Evolutionary conservation across 352 stramenopile genomes (phyloP).

Genomic region (Phytophthora pluvialis): DNA sequence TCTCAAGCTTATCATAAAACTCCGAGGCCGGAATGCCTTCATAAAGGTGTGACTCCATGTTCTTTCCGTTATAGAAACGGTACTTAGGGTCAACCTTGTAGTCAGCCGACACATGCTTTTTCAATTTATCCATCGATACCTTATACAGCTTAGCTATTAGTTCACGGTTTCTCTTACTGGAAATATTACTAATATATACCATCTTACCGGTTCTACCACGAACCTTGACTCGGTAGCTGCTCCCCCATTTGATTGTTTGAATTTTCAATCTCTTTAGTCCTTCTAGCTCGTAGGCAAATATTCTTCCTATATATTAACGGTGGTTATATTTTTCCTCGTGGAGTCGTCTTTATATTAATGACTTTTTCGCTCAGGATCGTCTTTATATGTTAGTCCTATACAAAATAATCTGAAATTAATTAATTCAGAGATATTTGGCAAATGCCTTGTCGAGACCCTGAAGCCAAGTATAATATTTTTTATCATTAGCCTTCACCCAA

Average conservation of each 20-base stretch:
- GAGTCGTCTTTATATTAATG: too few species aligned
- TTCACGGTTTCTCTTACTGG: not conserved
- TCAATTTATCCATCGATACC: not conserved
- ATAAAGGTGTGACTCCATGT: not conserved
- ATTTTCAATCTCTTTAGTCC: not conserved
- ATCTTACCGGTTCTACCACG: not conserved
- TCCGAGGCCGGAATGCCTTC: not conserved
- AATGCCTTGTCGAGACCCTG: too few species aligned
- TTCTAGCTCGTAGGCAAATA: not conserved
- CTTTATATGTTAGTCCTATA: too few species aligned
- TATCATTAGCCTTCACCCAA: too few species aligned
- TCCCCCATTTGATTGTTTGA: not conserved
- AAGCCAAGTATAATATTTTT: too few species aligned
- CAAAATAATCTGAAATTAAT: too few species aligned
- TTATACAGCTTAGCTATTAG: not conserved
- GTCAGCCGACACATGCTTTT: not conserved
- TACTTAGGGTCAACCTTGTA: slow-evolving; percentile 2
- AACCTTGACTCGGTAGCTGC: slow-evolving; percentile 2
- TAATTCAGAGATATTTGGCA: too few species aligned
- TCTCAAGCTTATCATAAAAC: slow-evolving; percentile 1
- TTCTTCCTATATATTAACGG: not conserved
- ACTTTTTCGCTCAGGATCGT: too few species aligned
- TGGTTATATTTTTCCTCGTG: not conserved
- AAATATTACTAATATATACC: not conserved
- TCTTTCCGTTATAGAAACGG: not conserved